Conservation (phyloP, 345 rosid species). For the Cardiospermum halicacabum region DNA sequence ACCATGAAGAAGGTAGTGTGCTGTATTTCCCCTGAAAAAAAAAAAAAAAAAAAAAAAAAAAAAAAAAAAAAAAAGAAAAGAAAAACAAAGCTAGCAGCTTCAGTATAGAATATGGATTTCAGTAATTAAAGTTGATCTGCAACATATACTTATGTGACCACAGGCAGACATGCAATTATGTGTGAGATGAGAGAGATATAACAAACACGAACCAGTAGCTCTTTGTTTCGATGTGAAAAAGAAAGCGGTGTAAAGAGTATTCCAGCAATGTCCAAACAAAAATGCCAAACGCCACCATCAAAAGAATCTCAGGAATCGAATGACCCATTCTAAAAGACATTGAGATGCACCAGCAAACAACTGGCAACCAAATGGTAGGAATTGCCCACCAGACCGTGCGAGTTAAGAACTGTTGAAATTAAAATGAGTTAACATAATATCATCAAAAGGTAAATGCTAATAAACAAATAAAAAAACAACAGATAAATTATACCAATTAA, state of each 20-base stretch:
- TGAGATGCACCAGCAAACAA: constrained; percentile 57
- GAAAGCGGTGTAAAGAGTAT: constrained; percentile 87
- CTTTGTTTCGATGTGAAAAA: constrained; percentile 85
- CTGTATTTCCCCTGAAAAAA: constrained; percentile 65
- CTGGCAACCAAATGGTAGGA: constrained; percentile 90
- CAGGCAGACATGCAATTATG: background rate
- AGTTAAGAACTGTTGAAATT: constrained; percentile 65
- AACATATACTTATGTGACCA: background rate
- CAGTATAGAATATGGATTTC: background rate
- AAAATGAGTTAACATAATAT: constrained; percentile 11
- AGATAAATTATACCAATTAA: background rate
- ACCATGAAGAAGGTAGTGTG: constrained; percentile 83
- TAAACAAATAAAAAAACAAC: background rate
- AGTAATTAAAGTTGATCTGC: background rate
- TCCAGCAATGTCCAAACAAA: constrained; percentile 87
- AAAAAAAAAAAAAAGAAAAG: no score
- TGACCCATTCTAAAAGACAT: constrained; percentile 65
- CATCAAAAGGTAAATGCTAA: background rate
- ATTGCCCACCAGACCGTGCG: constrained; percentile 96
- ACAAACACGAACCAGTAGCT: constrained; percentile 69
- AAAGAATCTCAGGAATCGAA: constrained; percentile 42
- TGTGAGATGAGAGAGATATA: constrained; percentile 15
- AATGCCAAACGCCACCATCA: constrained; percentile 57
- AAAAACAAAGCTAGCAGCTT: background rate
- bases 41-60: no score